Evolutionary conservation across 2,329 filamentous ascomycete genomes (phyloP).

Genomic region (Ascochyta rabiei): DNA sequence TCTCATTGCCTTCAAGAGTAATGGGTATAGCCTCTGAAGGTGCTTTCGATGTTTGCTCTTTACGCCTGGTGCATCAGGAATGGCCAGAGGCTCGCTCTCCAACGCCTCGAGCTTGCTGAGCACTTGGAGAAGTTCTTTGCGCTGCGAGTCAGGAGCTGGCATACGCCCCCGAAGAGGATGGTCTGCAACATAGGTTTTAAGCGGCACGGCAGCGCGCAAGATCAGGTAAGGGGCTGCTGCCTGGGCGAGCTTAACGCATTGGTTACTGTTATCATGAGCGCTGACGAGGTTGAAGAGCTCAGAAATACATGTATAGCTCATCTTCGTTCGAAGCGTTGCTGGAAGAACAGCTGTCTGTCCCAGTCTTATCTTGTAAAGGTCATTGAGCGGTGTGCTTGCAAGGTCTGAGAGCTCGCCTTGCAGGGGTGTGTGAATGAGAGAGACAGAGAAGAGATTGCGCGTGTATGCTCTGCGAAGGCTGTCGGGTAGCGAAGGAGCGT

Average conservation of each 20-base stretch:
- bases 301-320: slow-evolving; percentile 81
- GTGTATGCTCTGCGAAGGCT: slow-evolving; percentile 72
- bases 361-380: slow-evolving; percentile 68
- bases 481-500: slow-evolving; percentile 69
- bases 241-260: slow-evolving; percentile 69
- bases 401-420: slow-evolving; percentile 63
- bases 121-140: slow-evolving; percentile 77
- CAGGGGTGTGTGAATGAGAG: slow-evolving; percentile 77
- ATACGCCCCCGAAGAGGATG: slow-evolving; percentile 86
- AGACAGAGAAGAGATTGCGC: slow-evolving; percentile 78
- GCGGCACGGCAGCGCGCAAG: slow-evolving; percentile 75
- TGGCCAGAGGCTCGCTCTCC: slow-evolving; percentile 71
- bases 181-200: slow-evolving; percentile 88
- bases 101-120: slow-evolving; percentile 70
- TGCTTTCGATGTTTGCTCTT: slow-evolving; percentile 65
- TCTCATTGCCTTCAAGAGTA: slow-evolving; percentile 69
- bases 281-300: slow-evolving; percentile 68
- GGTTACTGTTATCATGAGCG: slow-evolving; percentile 52
- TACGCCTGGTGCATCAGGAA: slow-evolving; percentile 57
- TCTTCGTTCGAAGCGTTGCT: slow-evolving; percentile 69
- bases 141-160: slow-evolving; percentile 83
- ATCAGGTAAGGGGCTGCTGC: slow-evolving; percentile 82
- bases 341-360: slow-evolving; percentile 74
- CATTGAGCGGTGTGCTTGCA: slow-evolving; percentile 60
- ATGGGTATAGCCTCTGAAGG: slow-evolving; percentile 78